Evolutionary conservation across 805 yeast genomes (phyloP), one percentile per base, ranked within the genome.

Genomic region (Cyberlindnera xylosilytica): DNA sequence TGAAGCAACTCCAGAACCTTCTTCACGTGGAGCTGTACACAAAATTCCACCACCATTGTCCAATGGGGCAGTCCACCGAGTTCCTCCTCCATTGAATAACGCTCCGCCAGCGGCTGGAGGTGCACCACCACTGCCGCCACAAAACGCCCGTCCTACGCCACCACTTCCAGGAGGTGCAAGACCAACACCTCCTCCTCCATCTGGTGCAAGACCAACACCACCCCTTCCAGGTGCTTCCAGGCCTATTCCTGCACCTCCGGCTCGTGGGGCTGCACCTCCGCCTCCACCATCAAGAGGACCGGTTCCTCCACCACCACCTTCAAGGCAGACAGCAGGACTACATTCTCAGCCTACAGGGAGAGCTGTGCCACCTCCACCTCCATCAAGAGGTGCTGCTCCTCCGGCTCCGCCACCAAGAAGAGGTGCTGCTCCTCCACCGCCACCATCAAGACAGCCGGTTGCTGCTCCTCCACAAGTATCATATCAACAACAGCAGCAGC

Each of bases 281-380:
- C 47, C 52, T 3, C 52, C 52, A 4, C 45, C 47, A 20, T 11
- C 34, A 9, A 45, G 44, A 20, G 47, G 44, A 5, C 39, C 47
- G 19, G 47, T 45, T 16, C 50, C 57, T 12, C 47, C 50, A n/a
- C 42, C 61, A 8, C 61, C 65, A 13, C 65, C 64, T 7, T 64
- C 65, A 16, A 58, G 66, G 20, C 42, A 19, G 20, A 6, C 23
- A 10, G 19, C 27, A 5, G 36, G 36, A 33, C 28, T 42, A 12
- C 47, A 41, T 4, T 42, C 53, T 8, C 49, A 45, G 20, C 41
- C 36, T 5, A 41, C 47, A 10, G 51, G 57, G 23, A 52, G 58
- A 45, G 46, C 39, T 13, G 44, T 51, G n/a, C 56, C 57, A 8
- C 57, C 56, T 8, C 49, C 54, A n/a, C 60, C 58, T 8, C 55